Percentiles rank a stretch among this genome's conserved stretches.
Conservation (phyloP, 495 filamentous ascomycete species). For the Usnea hakonensis region DNA sequence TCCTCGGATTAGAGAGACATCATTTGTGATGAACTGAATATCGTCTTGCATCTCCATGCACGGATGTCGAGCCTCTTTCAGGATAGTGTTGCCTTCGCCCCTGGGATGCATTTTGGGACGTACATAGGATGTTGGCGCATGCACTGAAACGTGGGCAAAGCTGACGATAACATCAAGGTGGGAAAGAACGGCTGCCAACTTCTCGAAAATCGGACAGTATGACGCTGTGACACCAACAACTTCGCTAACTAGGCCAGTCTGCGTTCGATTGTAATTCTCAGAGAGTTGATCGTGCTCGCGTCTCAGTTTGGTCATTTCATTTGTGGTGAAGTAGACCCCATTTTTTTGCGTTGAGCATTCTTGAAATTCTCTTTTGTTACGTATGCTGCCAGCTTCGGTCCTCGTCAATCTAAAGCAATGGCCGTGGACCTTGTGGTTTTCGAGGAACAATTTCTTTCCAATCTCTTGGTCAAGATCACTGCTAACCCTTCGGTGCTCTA, state of each 20-base stretch:
- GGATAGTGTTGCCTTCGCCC: slow-evolving; percentile 79
- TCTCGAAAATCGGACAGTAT: slow-evolving; percentile 88
- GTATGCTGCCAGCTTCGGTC: slow-evolving; percentile 85
- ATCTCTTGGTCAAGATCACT: slow-evolving; percentile 83
- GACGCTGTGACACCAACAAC: slow-evolving; percentile 91
- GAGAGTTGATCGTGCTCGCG: slow-evolving; percentile 92
- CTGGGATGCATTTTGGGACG: slow-evolving; percentile 88
- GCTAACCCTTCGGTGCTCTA: slow-evolving; percentile 69
- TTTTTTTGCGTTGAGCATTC: slow-evolving; percentile 99
- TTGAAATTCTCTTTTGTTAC: slow-evolving; percentile 80
- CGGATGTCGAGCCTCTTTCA: slow-evolving; percentile 90
- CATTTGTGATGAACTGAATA: slow-evolving; percentile 96
- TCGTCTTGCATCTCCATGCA: slow-evolving; percentile 99
- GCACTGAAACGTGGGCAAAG: slow-evolving; percentile 88
- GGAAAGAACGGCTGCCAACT: slow-evolving; percentile 77
- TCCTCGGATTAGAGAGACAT: slow-evolving; percentile 75
- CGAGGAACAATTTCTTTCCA: slow-evolving; percentile 97
- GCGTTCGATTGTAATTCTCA: slow-evolving; percentile 91
- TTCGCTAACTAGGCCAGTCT: slow-evolving; percentile 83
- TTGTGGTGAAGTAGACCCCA: slow-evolving; percentile 95
- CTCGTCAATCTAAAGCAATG: slow-evolving; percentile 95
- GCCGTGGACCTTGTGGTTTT: slow-evolving; percentile 90
- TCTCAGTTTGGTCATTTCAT: slow-evolving; percentile 68
- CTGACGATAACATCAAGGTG: slow-evolving; percentile 96
- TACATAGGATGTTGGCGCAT: slow-evolving; percentile 86